A percentile compares a stretch with the other conserved stretches of the same genome.
These are phyloP conservation scores for Umbelopsis vinacea DNA, from an alignment of 192 early-diverging fungal species.

Conservation along the genomic window DNA sequence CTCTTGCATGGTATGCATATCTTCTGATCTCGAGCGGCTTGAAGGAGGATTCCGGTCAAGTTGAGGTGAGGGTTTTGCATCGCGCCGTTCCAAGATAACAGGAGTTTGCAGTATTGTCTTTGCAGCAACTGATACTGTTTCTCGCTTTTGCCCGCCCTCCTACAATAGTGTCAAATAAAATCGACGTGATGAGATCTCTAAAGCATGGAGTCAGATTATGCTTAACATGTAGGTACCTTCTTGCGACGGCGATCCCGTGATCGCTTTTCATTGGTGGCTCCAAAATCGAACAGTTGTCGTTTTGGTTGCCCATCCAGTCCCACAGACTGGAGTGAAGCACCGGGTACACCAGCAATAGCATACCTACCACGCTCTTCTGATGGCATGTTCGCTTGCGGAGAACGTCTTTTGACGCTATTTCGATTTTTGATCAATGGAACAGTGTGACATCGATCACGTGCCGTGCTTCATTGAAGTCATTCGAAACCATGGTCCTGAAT, in stretches of 20 bases:
- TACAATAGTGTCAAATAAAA: background rate
- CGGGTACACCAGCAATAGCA: background rate
- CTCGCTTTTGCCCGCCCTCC: background rate
- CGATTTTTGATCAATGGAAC: too few species aligned
- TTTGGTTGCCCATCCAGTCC: constrained; percentile 3
- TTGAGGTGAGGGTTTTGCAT: background rate
- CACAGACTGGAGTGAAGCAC: background rate
- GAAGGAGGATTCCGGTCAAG: background rate
- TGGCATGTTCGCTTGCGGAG: background rate
- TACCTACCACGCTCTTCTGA: constrained; percentile 12
- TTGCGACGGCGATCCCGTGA: constrained; percentile 15
- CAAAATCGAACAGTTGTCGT: constrained; percentile 8
- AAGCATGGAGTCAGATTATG: background rate
- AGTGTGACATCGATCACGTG: too few species aligned
- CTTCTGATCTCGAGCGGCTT: background rate
- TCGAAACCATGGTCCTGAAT: too few species aligned
- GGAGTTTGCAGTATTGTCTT: constrained; percentile 24
- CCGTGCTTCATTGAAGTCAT: too few species aligned
- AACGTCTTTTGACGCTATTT: too few species aligned
- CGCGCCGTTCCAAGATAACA: constrained; percentile 35
- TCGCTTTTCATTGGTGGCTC: constrained; percentile 3
- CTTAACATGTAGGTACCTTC: background rate
- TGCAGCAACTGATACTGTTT: background rate
- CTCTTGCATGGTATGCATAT: background rate
- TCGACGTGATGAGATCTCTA: too few species aligned